Evolutionary conservation across 2,329 filamentous ascomycete genomes (phyloP).

Genomic region (Didymosphaeria variabile): DNA sequence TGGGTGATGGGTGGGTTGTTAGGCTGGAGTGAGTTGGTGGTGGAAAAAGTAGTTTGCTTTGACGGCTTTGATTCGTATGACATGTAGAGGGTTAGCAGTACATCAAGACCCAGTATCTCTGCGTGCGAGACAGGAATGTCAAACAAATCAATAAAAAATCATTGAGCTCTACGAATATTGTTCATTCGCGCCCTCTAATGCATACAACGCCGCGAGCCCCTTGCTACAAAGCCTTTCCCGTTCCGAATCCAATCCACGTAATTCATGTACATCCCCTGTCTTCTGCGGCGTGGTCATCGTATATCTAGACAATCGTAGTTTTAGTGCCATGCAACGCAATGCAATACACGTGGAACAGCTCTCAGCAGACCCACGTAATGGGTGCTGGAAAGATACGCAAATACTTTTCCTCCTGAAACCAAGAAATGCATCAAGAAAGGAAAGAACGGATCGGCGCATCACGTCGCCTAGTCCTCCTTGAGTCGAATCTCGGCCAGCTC

Average conservation of each 20-base stretch:
- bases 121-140: not conserved
- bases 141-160: not conserved
- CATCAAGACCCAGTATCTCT: no score
- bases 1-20: slow-evolving; percentile 58
- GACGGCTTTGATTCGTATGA: no score
- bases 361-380: not conserved
- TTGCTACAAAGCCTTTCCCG: not conserved
- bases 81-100: no score
- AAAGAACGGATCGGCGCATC: not conserved
- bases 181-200: slow-evolving; percentile 8
- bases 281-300: not conserved
- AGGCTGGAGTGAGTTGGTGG: slow-evolving; percentile 38
- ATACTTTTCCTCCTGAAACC: slow-evolving; percentile 6
- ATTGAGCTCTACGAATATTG: not conserved
- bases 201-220: slow-evolving; percentile 6
- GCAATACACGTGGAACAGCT: slow-evolving; percentile 1
- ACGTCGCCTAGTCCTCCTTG: slow-evolving; percentile 15
- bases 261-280: not conserved
- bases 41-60: no score
- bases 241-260: not conserved
- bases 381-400: not conserved
- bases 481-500: slow-evolving; percentile 36
- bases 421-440: not conserved
- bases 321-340: not conserved
- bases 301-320: slow-evolving; percentile 4